Percentiles rank a stretch among this genome's conserved stretches.
Evolutionary conservation across 352 stramenopile genomes (phyloP).

Genomic region (Phytopythium ostracodes): DNA sequence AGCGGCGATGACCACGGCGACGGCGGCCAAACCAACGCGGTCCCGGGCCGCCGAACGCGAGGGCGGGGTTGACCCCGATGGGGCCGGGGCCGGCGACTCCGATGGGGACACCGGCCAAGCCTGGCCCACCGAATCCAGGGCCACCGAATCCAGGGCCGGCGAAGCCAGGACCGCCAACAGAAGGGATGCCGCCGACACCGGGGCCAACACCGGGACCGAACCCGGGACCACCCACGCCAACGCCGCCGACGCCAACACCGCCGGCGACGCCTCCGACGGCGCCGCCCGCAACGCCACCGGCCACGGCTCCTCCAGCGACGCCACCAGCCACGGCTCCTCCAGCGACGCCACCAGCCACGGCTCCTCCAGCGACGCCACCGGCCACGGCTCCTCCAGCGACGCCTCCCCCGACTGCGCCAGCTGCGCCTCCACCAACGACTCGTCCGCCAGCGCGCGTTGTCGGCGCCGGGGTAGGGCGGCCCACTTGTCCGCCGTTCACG

Average conservation of each 20-base stretch:
- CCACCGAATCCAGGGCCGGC: neutral
- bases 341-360: neutral
- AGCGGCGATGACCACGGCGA: neutral
- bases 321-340: neutral
- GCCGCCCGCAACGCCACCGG: neutral
- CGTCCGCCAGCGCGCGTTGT: neutral
- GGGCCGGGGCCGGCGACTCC: neutral
- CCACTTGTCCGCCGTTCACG: neutral
- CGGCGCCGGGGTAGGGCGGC: neutral
- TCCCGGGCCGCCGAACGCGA: neutral
- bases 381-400: neutral
- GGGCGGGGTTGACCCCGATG: neutral
- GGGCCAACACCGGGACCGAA: neutral
- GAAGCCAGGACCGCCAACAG: neutral
- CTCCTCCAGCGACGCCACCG: neutral
- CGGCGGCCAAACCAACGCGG: neutral
- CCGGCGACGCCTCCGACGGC: neutral
- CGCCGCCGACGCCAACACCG: neutral
- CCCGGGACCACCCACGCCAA: neutral
- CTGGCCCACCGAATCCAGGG: neutral
- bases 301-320: neutral
- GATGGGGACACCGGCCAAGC: neutral
- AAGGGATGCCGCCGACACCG: too few relatives aligned
- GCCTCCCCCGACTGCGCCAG: neutral
- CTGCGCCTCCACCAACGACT: neutral